phyloP scores from a whole-genome alignment of 495 filamentous ascomycete genomes.

The Coniosporium apollinis region DNA sequence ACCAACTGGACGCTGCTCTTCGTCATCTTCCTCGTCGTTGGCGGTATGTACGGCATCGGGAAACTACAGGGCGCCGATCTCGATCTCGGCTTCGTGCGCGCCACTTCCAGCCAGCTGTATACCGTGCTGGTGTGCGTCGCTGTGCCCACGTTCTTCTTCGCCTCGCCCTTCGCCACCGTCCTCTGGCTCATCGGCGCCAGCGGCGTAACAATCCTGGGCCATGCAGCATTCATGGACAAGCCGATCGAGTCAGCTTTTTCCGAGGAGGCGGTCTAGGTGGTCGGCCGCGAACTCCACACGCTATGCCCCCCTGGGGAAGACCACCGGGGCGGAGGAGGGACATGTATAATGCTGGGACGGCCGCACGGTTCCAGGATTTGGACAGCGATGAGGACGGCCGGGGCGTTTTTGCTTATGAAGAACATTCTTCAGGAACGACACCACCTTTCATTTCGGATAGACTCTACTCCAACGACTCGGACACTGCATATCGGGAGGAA shows the following conservation, averaged over 20 bases:
- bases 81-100: slow-evolving; percentile 61
- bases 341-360: slow-evolving; percentile 19
- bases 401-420: slow-evolving; percentile 5
- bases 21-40: slow-evolving; percentile 71
- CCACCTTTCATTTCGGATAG: slow-evolving; percentile 38
- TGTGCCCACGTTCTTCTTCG: slow-evolving; percentile 66
- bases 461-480: slow-evolving; percentile 43
- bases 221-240: slow-evolving; percentile 93
- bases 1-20: slow-evolving; percentile 73
- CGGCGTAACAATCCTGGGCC: slow-evolving; percentile 81
- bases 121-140: slow-evolving; percentile 66
- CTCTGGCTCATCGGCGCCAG: slow-evolving; percentile 93
- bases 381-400: slow-evolving; percentile 45
- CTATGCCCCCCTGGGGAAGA: slow-evolving; percentile 89
- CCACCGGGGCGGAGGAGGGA: slow-evolving; percentile 36
- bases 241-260: slow-evolving; percentile 99
- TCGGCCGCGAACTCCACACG: slow-evolving; percentile 98
- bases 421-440: slow-evolving; percentile 18
- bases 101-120: slow-evolving; percentile 89
- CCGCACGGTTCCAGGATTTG: slow-evolving; percentile 52
- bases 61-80: slow-evolving; percentile 77
- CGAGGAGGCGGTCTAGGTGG: slow-evolving; percentile 99
- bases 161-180: slow-evolving; percentile 61
- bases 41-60: slow-evolving; percentile 77
- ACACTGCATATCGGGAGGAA: slow-evolving; percentile 34